phyloP scores from a whole-genome alignment of 2,329 filamentous ascomycete species.

The Fusarium neocosmosporiellum region DNA sequence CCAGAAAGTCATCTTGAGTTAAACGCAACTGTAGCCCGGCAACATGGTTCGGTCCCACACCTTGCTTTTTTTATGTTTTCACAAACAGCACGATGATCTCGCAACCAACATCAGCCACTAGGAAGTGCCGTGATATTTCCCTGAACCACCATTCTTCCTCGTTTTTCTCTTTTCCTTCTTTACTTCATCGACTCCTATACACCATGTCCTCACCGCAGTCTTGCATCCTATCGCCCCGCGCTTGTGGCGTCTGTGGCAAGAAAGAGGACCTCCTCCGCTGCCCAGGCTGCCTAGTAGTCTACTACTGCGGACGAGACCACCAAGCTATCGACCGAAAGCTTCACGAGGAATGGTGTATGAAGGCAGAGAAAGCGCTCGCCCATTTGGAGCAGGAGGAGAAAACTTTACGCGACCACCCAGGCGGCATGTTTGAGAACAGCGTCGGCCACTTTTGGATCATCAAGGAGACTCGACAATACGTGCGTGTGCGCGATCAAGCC shows the following conservation, averaged over 20 bases:
- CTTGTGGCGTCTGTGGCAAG: conserved; percentile 30
- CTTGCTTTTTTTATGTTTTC: neutral
- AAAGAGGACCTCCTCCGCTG: conserved; percentile 48
- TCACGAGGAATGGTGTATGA: conserved; percentile 56
- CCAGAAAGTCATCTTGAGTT: neutral
- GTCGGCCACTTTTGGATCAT: conserved; percentile 58
- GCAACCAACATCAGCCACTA: neutral
- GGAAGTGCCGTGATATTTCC: too few species aligned
- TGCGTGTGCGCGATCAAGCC: conserved; percentile 49
- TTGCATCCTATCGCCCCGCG: neutral
- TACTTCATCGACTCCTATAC: neutral
- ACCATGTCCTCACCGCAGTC: neutral
- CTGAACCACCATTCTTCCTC: neutral
- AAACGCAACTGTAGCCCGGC: neutral
- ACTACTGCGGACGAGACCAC: conserved; percentile 60
- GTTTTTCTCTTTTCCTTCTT: neutral
- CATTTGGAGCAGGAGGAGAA: conserved; percentile 51
- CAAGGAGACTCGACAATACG: conserved; percentile 56
- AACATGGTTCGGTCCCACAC: neutral
- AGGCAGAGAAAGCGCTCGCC: conserved; percentile 47
- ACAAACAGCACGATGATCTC: neutral
- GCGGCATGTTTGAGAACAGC: conserved; percentile 50
- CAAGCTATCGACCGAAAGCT: conserved; percentile 50
- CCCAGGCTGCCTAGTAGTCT: conserved; percentile 53
- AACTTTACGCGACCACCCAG: conserved; percentile 51